Percentiles rank a stretch among this genome's conserved stretches.
Conservation (phyloP, 2,329 filamentous ascomycete species). For the Graphium sp. region DNA sequence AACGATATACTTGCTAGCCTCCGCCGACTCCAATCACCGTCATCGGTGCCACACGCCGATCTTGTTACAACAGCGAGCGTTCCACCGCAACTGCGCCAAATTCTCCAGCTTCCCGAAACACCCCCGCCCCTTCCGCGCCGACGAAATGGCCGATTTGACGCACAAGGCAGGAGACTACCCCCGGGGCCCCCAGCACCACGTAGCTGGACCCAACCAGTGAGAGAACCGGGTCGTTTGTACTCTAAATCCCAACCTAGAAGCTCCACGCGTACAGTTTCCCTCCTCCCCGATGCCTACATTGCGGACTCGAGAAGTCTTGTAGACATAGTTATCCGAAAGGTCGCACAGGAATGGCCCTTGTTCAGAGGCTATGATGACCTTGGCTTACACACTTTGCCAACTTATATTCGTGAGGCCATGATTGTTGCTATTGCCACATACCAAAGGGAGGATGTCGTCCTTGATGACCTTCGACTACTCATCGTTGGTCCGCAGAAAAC, state of each 20-base stretch:
- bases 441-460: constrained; percentile 26
- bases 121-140: constrained; percentile 32
- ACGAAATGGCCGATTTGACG: constrained; percentile 21
- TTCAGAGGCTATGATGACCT: constrained; percentile 38
- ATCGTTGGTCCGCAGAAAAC: too few species aligned
- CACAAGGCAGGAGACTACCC: constrained; percentile 30
- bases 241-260: too few species aligned
- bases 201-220: too few species aligned
- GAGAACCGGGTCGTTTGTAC: too few species aligned
- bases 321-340: constrained; percentile 28
- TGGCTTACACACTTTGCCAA: constrained; percentile 37
- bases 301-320: constrained; percentile 31
- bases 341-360: constrained; percentile 36
- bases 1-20: constrained; percentile 43
- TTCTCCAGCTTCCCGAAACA: constrained; percentile 42
- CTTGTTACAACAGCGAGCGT: constrained; percentile 29
- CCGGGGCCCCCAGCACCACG: constrained; percentile 41
- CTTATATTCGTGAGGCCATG: constrained; percentile 31
- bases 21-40: constrained; percentile 24
- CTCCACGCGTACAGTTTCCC: too few species aligned
- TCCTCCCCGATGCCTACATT: constrained; percentile 25
- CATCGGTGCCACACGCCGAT: constrained; percentile 11
- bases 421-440: constrained; percentile 30
- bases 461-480: constrained; percentile 30
- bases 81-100: constrained; percentile 38